These are phyloP conservation scores for Scedosporium boydii DNA, from an alignment of 2,329 filamentous ascomycete species.

Conservation along the genomic window DNA sequence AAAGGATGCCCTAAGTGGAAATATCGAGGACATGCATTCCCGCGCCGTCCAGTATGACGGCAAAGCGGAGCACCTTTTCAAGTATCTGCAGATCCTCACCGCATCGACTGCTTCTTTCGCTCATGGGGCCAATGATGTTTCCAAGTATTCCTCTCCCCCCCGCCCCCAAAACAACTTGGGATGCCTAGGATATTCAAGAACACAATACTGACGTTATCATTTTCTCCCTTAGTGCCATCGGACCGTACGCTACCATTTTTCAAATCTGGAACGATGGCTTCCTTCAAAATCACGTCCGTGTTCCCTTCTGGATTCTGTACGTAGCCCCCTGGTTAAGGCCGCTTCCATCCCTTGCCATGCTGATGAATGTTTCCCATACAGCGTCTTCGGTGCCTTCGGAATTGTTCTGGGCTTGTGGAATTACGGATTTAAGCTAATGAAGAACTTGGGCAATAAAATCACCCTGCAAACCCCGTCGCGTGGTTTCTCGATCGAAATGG, in stretches of 20 bases:
- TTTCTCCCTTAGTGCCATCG: conserved; percentile 38
- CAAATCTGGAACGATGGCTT: conserved; percentile 45
- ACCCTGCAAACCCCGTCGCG: conserved; percentile 51
- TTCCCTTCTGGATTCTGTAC: conserved; percentile 50
- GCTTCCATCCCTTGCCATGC: neutral
- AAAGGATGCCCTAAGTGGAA: conserved; percentile 35
- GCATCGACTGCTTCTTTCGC: conserved; percentile 54
- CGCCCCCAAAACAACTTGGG: no score
- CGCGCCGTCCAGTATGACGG: conserved; percentile 51
- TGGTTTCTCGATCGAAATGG: conserved; percentile 51
- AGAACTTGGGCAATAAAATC: conserved; percentile 50
- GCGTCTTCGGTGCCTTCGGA: conserved; percentile 36
- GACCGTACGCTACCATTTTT: conserved; percentile 54
- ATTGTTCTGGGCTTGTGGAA: conserved; percentile 50
- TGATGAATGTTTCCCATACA: neutral
- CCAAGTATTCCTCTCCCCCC: conserved; percentile 13
- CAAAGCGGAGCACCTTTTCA: conserved; percentile 51
- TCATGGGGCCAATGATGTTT: conserved; percentile 59
- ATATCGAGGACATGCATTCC: conserved; percentile 46
- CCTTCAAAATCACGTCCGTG: conserved; percentile 33
- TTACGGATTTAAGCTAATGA: conserved; percentile 56
- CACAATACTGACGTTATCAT: neutral
- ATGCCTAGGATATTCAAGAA: conserved; percentile 19
- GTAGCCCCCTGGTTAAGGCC: neutral
- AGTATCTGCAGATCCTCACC: conserved; percentile 50